Base-by-base conservation (phyloP, 2,329 filamentous ascomycete genomes). In the Botryotinia globosa region DNA sequence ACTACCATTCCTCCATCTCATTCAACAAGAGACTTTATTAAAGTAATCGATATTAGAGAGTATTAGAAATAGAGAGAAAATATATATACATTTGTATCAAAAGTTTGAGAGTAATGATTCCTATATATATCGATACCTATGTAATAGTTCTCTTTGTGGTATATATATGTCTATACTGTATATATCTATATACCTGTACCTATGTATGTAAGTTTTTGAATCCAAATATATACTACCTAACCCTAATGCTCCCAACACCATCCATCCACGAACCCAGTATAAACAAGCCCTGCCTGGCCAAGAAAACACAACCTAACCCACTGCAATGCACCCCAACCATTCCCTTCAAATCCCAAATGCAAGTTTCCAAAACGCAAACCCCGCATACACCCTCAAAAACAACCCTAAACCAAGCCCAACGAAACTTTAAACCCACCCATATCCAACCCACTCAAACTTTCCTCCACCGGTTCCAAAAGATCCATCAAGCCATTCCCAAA, bases 401-500 rank as follows among this genome's bases (percentile, higher is more conserved):
- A 42, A 44, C 39, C 25, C 37, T 37, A 42, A 54, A 67, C 64
- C 25, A 67, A 42, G 0, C 64, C 45, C 45, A 54, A 42, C 2
- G 64, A 67, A 42, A 39, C 64, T 9, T 67, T 67, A 54, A 67
- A 67, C 45, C 64, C 64, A 29, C 29, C 9, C 0, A 67, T 34
- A 39, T 67, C 64, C 45, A 67, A 42, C 5, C 64, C 64, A 22
- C 34, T 8, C 9, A 67, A 56, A 29, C 48, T 39, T 34, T 54
- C 34, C 25, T 67, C 64, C 12, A 67, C 54, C 48, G 64, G 64
- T 5, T 39, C 45, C 48, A 67, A 14, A n/a, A 67, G 29, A 67
- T 67, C 64, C 45, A 67, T 29, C 64, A 67, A 67, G 1, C n/a
- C 45, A 29, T n/a, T 18, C 8, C 64, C 64, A 32, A 67, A 67